Percentiles rank a stretch among this genome's conserved stretches.
Conservation (phyloP, 164 flowering plant genomes). For the Dillenia turbinata region DNA sequence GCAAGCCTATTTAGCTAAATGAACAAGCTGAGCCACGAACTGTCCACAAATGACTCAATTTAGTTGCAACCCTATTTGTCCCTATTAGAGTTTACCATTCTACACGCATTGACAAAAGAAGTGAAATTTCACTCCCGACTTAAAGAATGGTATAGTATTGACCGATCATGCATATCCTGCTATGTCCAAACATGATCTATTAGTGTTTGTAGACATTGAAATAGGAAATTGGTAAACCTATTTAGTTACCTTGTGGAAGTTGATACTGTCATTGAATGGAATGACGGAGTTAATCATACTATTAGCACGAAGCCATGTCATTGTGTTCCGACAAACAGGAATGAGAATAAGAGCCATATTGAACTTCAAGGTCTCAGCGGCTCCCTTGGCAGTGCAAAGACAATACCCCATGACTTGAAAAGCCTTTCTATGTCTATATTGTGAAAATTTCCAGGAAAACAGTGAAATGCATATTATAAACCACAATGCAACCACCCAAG, state of each 20-base stretch:
- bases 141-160: no score
- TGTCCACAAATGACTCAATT: no score
- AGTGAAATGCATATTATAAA: slow-evolving; percentile 20
- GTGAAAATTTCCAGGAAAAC: slow-evolving; percentile 46
- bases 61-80: no score
- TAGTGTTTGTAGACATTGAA: no score
- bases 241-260: slow-evolving; percentile 46
- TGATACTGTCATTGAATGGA: slow-evolving; percentile 53
- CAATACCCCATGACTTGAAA: slow-evolving; percentile 57
- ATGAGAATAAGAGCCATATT: slow-evolving; percentile 57
- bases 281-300: slow-evolving; percentile 24
- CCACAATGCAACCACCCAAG: slow-evolving; percentile 39
- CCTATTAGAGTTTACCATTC: no score
- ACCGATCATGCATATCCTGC: no score
- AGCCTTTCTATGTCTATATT: slow-evolving; percentile 34
- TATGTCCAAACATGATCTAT: no score
- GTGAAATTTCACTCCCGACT: background rate
- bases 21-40: no score
- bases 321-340: slow-evolving; percentile 45
- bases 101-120: background rate
- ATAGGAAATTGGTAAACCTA: no score
- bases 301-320: slow-evolving; percentile 40
- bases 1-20: no score
- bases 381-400: slow-evolving; percentile 50
- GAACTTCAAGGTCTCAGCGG: slow-evolving; percentile 51